Evolutionary conservation across 805 yeast species (phyloP).

Genomic region (Saccharomycopsis sp.): DNA sequence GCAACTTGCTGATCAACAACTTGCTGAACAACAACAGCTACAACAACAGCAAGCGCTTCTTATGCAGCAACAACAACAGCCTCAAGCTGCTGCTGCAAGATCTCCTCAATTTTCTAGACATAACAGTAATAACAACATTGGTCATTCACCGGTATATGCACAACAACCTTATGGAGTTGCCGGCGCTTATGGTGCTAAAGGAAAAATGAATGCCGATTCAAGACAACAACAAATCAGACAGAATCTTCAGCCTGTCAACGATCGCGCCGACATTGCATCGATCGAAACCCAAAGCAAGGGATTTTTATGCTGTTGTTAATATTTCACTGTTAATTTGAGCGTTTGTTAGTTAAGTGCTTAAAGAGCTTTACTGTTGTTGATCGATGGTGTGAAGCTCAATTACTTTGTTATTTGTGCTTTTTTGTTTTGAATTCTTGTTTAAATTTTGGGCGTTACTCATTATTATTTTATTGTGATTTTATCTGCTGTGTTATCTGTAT

Average conservation of each 20-base stretch:
- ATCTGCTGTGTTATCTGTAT: too few species aligned
- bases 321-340: too few species aligned
- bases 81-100: neutral
- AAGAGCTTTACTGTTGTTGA: too few species aligned
- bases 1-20: slow-evolving; percentile 1
- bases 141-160: neutral
- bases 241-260: slow-evolving; percentile 19
- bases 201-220: slow-evolving; percentile 3
- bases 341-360: too few species aligned
- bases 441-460: too few species aligned
- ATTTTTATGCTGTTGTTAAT: slow-evolving; percentile 7
- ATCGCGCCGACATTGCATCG: slow-evolving; percentile 15
- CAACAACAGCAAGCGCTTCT: neutral
- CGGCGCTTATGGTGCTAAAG: slow-evolving; percentile 2
- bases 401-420: too few species aligned
- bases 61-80: neutral
- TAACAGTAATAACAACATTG: neutral
- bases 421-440: too few species aligned
- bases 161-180: neutral
- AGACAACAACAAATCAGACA: slow-evolving; percentile 24
- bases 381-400: too few species aligned
- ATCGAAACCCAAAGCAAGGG: slow-evolving; percentile 14
- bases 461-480: too few species aligned
- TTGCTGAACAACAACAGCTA: slow-evolving; percentile 2
- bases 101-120: neutral